Conservation (phyloP, 495 filamentous ascomycete genomes). For the Penicillium verhagenii region DNA sequence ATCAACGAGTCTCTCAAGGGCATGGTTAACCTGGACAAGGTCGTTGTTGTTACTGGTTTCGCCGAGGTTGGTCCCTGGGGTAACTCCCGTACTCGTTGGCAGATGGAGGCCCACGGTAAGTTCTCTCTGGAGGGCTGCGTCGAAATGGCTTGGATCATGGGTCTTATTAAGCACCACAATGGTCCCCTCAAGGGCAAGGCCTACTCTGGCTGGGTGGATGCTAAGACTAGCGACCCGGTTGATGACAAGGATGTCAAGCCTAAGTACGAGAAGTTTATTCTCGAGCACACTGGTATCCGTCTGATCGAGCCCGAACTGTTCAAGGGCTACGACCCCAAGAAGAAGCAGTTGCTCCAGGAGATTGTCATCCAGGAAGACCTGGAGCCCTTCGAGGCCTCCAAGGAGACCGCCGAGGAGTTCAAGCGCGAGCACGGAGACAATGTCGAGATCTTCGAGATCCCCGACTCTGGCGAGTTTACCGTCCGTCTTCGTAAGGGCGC, state of each 20-base stretch:
- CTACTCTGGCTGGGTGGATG: constrained; percentile 97
- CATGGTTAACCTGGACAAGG: constrained; percentile 98
- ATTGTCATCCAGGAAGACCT: constrained; percentile 95
- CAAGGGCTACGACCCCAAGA: constrained; percentile 94
- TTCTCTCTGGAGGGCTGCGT: constrained; percentile 98
- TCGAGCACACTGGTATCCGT: constrained; percentile 96
- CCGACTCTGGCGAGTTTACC: constrained; percentile 91
- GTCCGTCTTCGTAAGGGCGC: constrained; percentile 95
- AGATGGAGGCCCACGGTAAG: constrained; percentile 96
- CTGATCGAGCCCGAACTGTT: constrained; percentile 97
- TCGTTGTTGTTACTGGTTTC: constrained; percentile 96
- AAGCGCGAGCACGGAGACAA: constrained; percentile 95
- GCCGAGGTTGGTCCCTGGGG: constrained; percentile 97
- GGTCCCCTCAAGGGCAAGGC: constrained; percentile 96
- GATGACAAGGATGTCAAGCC: constrained; percentile 97
- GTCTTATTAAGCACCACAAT: constrained; percentile 97
- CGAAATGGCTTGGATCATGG: constrained; percentile 99
- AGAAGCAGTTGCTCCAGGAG: constrained; percentile 97
- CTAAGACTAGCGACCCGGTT: constrained; percentile 89
- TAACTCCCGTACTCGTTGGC: constrained; percentile 96
- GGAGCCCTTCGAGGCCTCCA: constrained; percentile 94
- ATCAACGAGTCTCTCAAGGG: constrained; percentile 85
- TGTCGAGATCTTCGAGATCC: constrained; percentile 93
- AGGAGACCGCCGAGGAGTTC: constrained; percentile 97
- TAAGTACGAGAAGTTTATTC: constrained; percentile 94